Evolutionary conservation across 495 filamentous ascomycete species (phyloP).

Genomic region (Friedmanniomyces simplex): DNA sequence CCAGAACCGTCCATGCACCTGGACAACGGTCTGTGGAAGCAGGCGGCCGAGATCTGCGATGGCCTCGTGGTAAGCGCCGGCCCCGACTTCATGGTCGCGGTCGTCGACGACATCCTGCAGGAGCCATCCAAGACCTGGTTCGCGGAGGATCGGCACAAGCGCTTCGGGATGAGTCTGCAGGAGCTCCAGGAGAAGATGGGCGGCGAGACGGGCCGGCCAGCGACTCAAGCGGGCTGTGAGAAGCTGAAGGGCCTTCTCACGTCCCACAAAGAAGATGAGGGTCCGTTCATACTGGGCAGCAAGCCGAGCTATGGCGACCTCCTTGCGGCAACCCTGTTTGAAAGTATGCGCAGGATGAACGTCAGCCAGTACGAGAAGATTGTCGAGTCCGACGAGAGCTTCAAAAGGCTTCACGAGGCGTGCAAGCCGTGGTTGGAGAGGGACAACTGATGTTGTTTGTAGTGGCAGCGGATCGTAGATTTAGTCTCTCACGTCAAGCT

Average conservation of each 20-base stretch:
- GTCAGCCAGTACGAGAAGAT: conserved; percentile 13
- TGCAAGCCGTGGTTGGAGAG: conserved; percentile 23
- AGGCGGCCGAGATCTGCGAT: conserved; percentile 24
- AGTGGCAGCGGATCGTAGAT: neutral
- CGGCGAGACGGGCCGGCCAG: conserved; percentile 34
- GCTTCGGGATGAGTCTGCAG: conserved; percentile 36
- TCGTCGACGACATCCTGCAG: conserved; percentile 33
- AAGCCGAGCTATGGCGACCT: conserved; percentile 31
- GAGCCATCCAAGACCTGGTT: conserved; percentile 38
- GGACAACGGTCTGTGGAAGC: conserved; percentile 33
- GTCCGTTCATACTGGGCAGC: conserved; percentile 40
- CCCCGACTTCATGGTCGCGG: conserved; percentile 27
- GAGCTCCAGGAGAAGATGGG: conserved; percentile 31
- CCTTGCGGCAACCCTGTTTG: conserved; percentile 28
- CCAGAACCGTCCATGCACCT: conserved; percentile 43
- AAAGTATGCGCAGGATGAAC: conserved; percentile 28
- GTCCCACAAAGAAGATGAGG: conserved; percentile 35
- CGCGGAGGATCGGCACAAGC: conserved; percentile 30
- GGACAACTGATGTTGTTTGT: conserved; percentile 15
- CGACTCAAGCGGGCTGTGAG: conserved; percentile 26
- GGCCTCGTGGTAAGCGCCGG: conserved; percentile 18
- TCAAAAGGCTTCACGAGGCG: conserved; percentile 24
- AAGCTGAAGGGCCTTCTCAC: conserved; percentile 39
- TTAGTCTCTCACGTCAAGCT: neutral
- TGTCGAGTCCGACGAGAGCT: conserved; percentile 19